Conservation (phyloP, 2,329 filamentous ascomycete genomes). For the Setomelanomma holmii region DNA sequence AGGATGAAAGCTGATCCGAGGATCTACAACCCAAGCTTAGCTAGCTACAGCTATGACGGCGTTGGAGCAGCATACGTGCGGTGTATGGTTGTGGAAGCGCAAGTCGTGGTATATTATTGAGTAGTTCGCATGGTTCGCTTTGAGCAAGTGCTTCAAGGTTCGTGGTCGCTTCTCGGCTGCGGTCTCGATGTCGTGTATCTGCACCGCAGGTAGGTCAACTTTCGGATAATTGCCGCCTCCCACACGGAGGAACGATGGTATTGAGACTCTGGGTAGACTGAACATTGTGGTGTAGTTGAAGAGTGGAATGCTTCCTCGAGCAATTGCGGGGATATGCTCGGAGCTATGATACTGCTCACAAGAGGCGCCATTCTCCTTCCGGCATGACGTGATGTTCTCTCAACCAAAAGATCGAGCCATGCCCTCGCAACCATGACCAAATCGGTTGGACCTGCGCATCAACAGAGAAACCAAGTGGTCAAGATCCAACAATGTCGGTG, state of each 20-base stretch:
- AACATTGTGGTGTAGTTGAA: constrained; percentile 27
- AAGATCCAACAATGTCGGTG: background rate
- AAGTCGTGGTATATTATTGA: constrained; percentile 80
- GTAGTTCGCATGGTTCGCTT: constrained; percentile 90
- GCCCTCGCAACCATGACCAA: constrained; percentile 22
- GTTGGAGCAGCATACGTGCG: constrained; percentile 64
- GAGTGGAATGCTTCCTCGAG: constrained; percentile 5
- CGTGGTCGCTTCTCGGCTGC: constrained; percentile 78
- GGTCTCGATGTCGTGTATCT: constrained; percentile 81
- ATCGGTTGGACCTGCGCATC: background rate
- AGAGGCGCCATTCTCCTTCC: constrained; percentile 23
- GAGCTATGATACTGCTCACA: constrained; percentile 14
- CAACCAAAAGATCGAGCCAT: background rate
- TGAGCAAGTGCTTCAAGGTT: constrained; percentile 87
- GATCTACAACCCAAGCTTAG: constrained; percentile 58
- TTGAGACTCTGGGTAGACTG: constrained; percentile 26
- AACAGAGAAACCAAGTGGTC: background rate
- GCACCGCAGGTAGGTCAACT: constrained; percentile 68
- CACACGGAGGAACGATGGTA: constrained; percentile 28
- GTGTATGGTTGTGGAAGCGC: constrained; percentile 80
- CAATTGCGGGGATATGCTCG: constrained; percentile 27
- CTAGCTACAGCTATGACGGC: constrained; percentile 27
- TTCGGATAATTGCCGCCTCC: constrained; percentile 28
- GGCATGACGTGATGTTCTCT: constrained; percentile 27
- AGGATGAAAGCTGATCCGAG: constrained; percentile 86